Percentiles rank a stretch among this genome's conserved stretches.
Evolutionary conservation across 2,329 filamentous ascomycete species (phyloP).

Genomic region (Xylaria polymorpha): DNA sequence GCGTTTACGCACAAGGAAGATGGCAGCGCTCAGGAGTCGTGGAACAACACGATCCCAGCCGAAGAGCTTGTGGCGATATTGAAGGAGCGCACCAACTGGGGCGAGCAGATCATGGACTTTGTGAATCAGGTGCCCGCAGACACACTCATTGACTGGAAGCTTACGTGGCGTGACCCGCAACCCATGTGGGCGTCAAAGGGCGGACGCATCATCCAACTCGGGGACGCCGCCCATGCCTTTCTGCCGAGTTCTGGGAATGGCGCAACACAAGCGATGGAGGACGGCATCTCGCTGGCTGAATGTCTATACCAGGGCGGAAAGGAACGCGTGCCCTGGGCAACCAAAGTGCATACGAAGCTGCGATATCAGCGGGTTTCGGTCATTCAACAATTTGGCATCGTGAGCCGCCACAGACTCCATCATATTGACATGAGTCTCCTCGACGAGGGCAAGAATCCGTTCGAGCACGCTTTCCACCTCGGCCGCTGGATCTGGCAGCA

Average conservation of each 20-base stretch:
- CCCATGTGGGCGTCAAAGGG: slow-evolving; percentile 49
- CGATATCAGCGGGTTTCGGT: slow-evolving; percentile 41
- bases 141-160: slow-evolving; percentile 55
- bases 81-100: slow-evolving; percentile 28
- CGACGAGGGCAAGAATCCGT: slow-evolving; percentile 32
- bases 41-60: slow-evolving; percentile 25
- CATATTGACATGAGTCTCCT: slow-evolving; percentile 37
- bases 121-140: slow-evolving; percentile 32
- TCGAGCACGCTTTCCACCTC: slow-evolving; percentile 24
- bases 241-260: slow-evolving; percentile 53
- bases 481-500: slow-evolving; percentile 45
- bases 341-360: slow-evolving; percentile 31
- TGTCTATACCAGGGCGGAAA: slow-evolving; percentile 48
- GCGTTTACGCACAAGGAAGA: slow-evolving; percentile 34
- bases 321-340: slow-evolving; percentile 25
- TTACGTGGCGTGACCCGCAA: slow-evolving; percentile 52
- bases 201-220: slow-evolving; percentile 50
- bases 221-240: slow-evolving; percentile 53
- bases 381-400: slow-evolving; percentile 42
- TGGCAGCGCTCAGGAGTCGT: slow-evolving; percentile 31
- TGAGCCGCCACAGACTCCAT: slow-evolving; percentile 40
- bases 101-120: slow-evolving; percentile 36
- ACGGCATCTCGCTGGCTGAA: slow-evolving; percentile 50
- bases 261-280: slow-evolving; percentile 54
- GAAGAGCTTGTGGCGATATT: slow-evolving; percentile 25